Evolutionary conservation across 2,329 filamentous ascomycete species (phyloP).

Genomic region (Monosporascus sp.): DNA sequence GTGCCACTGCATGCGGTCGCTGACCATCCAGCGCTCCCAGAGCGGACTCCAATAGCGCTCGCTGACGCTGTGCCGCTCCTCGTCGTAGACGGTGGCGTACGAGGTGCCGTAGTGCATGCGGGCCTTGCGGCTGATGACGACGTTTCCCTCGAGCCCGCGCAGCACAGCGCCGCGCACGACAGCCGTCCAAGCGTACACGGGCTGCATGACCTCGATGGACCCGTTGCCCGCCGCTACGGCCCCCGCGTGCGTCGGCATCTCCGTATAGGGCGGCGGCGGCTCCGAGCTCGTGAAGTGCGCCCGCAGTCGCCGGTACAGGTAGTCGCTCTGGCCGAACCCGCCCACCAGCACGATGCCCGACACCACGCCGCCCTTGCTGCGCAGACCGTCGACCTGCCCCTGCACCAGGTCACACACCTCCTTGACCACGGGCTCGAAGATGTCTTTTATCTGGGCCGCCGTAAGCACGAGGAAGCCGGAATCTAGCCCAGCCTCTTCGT

Average conservation of each 20-base stretch:
- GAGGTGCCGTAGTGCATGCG: constrained; percentile 76
- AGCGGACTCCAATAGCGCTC: constrained; percentile 76
- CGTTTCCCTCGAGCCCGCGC: constrained; percentile 69
- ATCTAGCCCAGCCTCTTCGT: constrained; percentile 69
- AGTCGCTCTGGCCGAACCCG: constrained; percentile 75
- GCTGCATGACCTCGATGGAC: constrained; percentile 74
- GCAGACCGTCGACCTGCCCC: constrained; percentile 60
- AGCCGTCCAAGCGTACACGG: constrained; percentile 75
- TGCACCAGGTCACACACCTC: constrained; percentile 63
- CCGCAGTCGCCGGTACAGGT: constrained; percentile 67
- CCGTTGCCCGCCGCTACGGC: constrained; percentile 40
- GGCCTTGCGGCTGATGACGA: constrained; percentile 69
- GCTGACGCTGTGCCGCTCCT: constrained; percentile 64
- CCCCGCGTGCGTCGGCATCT: constrained; percentile 60
- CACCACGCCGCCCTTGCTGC: constrained; percentile 55
- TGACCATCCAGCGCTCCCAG: constrained; percentile 81
- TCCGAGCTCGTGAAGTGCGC: constrained; percentile 55
- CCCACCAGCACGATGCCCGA: constrained; percentile 77
- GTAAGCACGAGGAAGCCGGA: constrained; percentile 72
- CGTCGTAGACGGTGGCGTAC: constrained; percentile 76
- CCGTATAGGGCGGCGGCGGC: constrained; percentile 57
- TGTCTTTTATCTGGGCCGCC: constrained; percentile 62
- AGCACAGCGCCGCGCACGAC: constrained; percentile 74
- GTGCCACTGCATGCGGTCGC: constrained; percentile 80
- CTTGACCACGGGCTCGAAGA: constrained; percentile 70